phyloP scores from a whole-genome alignment of 768 basidiomycete genomes.

The Phylloporus sp. region DNA sequence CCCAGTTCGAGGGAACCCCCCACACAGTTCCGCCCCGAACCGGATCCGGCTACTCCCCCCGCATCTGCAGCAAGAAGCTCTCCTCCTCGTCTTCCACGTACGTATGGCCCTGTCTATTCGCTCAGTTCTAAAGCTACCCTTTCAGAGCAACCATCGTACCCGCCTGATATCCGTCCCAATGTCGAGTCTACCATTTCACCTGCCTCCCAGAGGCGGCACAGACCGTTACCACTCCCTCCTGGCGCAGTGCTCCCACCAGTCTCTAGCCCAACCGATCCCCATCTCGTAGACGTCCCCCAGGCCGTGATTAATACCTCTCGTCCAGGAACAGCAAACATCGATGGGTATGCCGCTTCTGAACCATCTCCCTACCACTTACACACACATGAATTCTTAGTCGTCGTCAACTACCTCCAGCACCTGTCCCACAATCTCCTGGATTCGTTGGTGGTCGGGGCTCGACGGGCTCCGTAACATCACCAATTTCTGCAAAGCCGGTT shows the following conservation, averaged over 20 bases:
- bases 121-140: neutral
- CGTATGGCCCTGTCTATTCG: conserved; percentile 1
- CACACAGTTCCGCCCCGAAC: conserved; percentile 22
- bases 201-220: conserved; percentile 24
- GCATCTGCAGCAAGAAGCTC: conserved; percentile 13
- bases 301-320: conserved; percentile 14
- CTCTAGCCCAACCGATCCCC: conserved; percentile 16
- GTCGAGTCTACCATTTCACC: conserved; percentile 28
- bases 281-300: conserved; percentile 12
- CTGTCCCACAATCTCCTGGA: conserved; percentile 13
- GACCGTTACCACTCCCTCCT: conserved; percentile 30
- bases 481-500: conserved; percentile 15
- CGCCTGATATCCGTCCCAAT: conserved; percentile 18
- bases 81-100: conserved; percentile 23
- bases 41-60: conserved; percentile 10
- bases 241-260: conserved; percentile 11
- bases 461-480: conserved; percentile 18
- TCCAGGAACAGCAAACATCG: conserved; percentile 22
- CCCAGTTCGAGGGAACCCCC: conserved; percentile 17
- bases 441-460: conserved; percentile 18
- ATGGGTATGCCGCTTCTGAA: conserved; percentile 16
- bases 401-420: conserved; percentile 29
- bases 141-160: conserved; percentile 13
- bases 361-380: neutral
- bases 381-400: conserved; percentile 16